These are phyloP conservation scores for Lentinus tigrinus DNA, from an alignment of 768 basidiomycete species.

Conservation along the genomic window DNA sequence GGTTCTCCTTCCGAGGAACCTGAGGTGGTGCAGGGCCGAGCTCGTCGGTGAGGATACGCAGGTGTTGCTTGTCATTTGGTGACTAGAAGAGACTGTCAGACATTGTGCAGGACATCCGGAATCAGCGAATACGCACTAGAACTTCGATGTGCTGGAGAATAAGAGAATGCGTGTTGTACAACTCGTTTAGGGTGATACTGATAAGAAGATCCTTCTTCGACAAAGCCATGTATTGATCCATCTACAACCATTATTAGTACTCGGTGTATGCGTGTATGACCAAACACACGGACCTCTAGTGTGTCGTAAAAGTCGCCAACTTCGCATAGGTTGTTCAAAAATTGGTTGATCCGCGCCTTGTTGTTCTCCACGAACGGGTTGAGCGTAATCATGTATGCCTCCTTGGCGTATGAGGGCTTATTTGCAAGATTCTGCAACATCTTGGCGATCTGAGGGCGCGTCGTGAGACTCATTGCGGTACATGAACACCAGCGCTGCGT, in stretches of 20 bases:
- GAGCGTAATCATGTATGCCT: constrained; percentile 97
- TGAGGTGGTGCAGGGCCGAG: constrained; percentile 91
- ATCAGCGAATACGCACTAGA: constrained; percentile 69
- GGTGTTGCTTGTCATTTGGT: constrained; percentile 95
- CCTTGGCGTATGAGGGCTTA: constrained; percentile 97
- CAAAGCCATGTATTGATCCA: constrained; percentile 99
- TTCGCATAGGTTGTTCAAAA: constrained; percentile 95
- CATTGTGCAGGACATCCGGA: not conserved
- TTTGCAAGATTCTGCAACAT: constrained; percentile 99
- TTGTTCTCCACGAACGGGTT: constrained; percentile 99
- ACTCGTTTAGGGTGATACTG: constrained; percentile 96
- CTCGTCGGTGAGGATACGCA: constrained; percentile 95
- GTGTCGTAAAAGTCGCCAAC: constrained; percentile 99
- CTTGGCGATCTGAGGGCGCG: constrained; percentile 80
- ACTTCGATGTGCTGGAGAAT: constrained; percentile 94
- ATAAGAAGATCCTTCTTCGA: constrained; percentile 99
- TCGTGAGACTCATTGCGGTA: not conserved
- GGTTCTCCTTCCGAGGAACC: constrained; percentile 97
- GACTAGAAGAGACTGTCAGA: constrained; percentile 50
- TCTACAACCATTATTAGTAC: constrained; percentile 48
- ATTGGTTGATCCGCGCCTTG: constrained; percentile 96
- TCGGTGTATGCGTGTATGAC: not conserved
- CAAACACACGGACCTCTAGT: constrained; percentile 70
- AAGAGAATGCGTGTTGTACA: constrained; percentile 98
- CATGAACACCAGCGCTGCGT: constrained; percentile 14